Base-by-base conservation (phyloP, 768 basidiomycete genomes). In the Austroboletus eburneus region DNA sequence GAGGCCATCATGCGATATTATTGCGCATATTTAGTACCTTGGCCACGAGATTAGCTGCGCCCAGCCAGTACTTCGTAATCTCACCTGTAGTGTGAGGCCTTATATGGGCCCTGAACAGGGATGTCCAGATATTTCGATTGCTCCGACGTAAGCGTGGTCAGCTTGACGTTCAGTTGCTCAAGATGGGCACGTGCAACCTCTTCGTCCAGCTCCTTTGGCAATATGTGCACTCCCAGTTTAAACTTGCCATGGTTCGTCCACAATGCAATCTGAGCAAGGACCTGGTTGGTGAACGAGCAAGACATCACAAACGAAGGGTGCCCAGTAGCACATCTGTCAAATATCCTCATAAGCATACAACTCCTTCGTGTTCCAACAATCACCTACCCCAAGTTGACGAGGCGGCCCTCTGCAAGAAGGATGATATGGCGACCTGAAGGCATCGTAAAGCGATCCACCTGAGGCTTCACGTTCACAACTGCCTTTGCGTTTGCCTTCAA, bases 251-350 rank as follows among this genome's bases (percentile, higher is more conserved):
- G 81, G 55, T 83, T 89, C 36, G 90, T 94, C 92, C 92, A 99
- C 66, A 99, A 85, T 20, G 92, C 94, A 63, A 99, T 97, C 73
- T 96, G 94, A 24, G 95, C 95, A 60, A 99, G 79, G 52, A 93
- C 90, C 72, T 99, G 96, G 80, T 99, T 99, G 66, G 91, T 73
- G 78, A 99, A 99, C 35, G 96, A 99, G 78, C 94, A 98, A 16
- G 95, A 98, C 96, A 99, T 99, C 73, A 99, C 96, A 72, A 94
- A 97, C 36, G 95, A 98, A 29, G 96, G 95, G 72, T 99, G 95
- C 47, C 95, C 95, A 57, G 95, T 98, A 33, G 92, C 95, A 70
- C 95, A 98, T 45, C 85, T 87, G 42, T 42, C 38, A 9, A 54
- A 16, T 17, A 32, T 32, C 12, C 45, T 9, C 27, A 35, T 54